Evolutionary conservation across 208 protist genomes (phyloP), one percentile per base, ranked within the genome.

Genomic region (Wallacemonas sp.): DNA sequence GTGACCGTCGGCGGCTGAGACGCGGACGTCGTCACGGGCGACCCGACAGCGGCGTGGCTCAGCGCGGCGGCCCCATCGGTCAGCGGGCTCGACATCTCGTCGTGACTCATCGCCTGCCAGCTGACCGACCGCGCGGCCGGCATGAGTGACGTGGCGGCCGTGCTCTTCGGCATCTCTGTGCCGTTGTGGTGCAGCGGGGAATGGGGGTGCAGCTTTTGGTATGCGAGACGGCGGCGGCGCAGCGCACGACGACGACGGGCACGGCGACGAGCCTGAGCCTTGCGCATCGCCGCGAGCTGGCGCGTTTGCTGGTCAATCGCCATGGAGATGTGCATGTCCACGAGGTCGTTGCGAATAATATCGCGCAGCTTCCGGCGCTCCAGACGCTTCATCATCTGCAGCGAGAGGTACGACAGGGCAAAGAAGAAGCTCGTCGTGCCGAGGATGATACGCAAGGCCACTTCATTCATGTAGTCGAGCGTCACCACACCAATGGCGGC

Each of bases 391-490:
- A 80, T 76, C 65, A 76, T 73, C 59, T 72, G 67, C 20, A 80
- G 61, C 25, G 69, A 65, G 50, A 80, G 64, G 29, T 76, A 68
- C 46, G 69, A 76, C n/a, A 80, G 65, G 39, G 69, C 54, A 57
- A 76, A 80, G 61, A 80, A 80, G 54, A 80, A 64, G 36, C 69
- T 70, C 11, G 75, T 76, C 18, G 65, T 65, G 32, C 69, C 69
- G 18, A 80, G 68, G 52, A 80, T 80, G 52, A 72, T 72, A 59
- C 68, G 68, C 14, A 74, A 26, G 2, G 69, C 69, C 41, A 49
- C 67, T 44, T 80, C 75, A 38, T 44, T 61, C 22, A 80, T 32
- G 63, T 48, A 39, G 33, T 67, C 44, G 46, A 80, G 66, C 38
- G 69, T 75, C 41, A 64, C 55, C 12, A 72, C 33, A 2, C 75